phyloP scores from a whole-genome alignment of 2,329 filamentous ascomycete genomes.

The Exophiala alcalophila region DNA sequence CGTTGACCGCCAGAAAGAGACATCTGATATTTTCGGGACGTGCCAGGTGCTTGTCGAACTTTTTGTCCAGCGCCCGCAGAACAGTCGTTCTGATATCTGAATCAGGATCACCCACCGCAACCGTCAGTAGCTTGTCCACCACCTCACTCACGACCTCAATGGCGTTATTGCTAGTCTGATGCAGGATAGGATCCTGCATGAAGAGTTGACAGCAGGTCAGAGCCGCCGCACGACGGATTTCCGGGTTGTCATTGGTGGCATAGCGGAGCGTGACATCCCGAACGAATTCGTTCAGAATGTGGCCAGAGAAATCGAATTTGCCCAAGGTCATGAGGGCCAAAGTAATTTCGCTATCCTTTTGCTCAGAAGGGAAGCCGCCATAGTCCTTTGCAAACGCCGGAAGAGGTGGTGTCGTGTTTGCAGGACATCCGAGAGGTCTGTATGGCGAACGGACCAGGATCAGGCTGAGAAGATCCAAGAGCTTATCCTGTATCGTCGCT shows the following conservation, averaged over 20 bases:
- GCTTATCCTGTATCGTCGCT: constrained; percentile 84
- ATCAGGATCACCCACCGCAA: constrained; percentile 89
- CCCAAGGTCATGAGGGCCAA: constrained; percentile 90
- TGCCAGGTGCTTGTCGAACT: constrained; percentile 94
- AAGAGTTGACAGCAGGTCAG: constrained; percentile 98
- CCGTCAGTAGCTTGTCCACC: constrained; percentile 91
- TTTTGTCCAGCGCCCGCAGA: constrained; percentile 80
- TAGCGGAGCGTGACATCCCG: constrained; percentile 97
- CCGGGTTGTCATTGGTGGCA: constrained; percentile 90
- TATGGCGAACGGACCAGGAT: constrained; percentile 92
- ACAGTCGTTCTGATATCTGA: constrained; percentile 86
- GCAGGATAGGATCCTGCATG: constrained; percentile 93
- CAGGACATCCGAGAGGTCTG: constrained; percentile 84
- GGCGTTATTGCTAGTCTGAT: constrained; percentile 94
- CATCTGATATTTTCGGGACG: constrained; percentile 97
- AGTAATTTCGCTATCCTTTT: constrained; percentile 80
- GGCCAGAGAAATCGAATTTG: constrained; percentile 91
- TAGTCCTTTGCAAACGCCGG: constrained; percentile 85
- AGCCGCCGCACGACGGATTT: constrained; percentile 89
- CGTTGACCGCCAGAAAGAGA: constrained; percentile 90
- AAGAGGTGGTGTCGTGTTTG: constrained; percentile 75
- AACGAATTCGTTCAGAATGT: constrained; percentile 96
- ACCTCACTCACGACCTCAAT: constrained; percentile 97
- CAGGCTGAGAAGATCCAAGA: constrained; percentile 91
- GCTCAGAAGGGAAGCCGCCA: constrained; percentile 76